A percentile compares a stretch with the other conserved stretches of the same genome.
Evolutionary conservation across 441 rosid species (phyloP).

Genomic region (Adansonia madagascariensis): DNA sequence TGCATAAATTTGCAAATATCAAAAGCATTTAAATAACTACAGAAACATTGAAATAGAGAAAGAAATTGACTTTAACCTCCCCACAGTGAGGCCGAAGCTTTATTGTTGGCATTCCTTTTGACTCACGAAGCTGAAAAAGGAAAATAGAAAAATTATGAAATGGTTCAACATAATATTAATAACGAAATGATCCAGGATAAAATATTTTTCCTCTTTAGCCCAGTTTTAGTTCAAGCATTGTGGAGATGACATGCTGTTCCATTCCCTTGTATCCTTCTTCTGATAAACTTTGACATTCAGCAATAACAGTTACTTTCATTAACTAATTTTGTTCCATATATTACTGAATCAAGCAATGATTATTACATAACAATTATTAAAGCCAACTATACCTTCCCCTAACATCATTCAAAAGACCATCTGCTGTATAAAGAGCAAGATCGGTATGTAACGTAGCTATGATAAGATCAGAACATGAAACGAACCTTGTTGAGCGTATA

Average conservation of each 20-base stretch:
- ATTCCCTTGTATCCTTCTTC: background rate
- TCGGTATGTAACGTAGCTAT: constrained; percentile 4
- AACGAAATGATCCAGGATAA: constrained; percentile 26
- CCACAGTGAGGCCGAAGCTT: constrained; percentile 79
- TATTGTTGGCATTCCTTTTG: constrained; percentile 72
- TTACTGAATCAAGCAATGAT: constrained; percentile 5
- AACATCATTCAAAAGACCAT: background rate
- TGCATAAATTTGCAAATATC: constrained; percentile 34
- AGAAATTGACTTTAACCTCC: constrained; percentile 50
- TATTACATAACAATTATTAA: constrained; percentile 12
- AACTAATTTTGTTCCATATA: constrained; percentile 2
- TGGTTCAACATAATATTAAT: background rate
- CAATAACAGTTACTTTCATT: background rate
- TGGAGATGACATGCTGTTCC: constrained; percentile 5
- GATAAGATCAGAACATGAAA: constrained; percentile 11
- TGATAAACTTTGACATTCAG: background rate
- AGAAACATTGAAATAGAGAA: background rate
- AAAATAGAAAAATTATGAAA: constrained; percentile 2
- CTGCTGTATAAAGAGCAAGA: background rate
- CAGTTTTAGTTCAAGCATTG: background rate
- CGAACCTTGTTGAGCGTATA: constrained; percentile 68
- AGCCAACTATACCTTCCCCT: background rate
- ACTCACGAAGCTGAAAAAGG: constrained; percentile 71
- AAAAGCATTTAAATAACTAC: constrained; percentile 26
- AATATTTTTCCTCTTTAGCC: background rate